Percentiles rank a stretch among this genome's conserved stretches.
These are phyloP conservation scores for Blastomyces silverae DNA, from an alignment of 2,329 filamentous ascomycete species.

Conservation along the genomic window DNA sequence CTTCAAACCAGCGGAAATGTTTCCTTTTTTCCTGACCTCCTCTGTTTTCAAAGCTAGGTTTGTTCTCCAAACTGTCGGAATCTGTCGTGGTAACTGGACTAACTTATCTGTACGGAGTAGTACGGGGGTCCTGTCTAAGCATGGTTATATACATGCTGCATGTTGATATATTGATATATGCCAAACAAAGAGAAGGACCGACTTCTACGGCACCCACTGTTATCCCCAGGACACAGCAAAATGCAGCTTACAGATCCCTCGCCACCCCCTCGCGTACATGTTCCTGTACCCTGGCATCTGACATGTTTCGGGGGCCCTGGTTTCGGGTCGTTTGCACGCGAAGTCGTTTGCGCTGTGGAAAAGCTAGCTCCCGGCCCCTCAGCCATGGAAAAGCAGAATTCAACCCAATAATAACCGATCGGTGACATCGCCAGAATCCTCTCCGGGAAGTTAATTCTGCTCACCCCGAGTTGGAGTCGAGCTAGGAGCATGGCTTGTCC, in stretches of 20 bases:
- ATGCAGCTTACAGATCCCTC: no score
- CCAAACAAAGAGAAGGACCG: no score
- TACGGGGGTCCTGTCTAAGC: no score
- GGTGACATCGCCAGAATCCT: background rate
- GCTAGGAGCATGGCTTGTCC: background rate
- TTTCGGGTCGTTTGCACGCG: background rate
- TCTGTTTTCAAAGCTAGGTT: background rate
- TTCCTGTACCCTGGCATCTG: background rate
- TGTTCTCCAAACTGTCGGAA: no score
- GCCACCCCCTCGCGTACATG: no score
- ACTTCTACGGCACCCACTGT: no score
- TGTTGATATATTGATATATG: no score
- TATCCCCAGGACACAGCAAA: no score
- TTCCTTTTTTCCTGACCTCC: background rate
- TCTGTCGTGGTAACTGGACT: no score
- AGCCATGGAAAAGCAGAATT: background rate
- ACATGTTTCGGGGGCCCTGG: background rate
- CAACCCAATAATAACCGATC: constrained; percentile 4
- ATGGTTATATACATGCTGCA: no score
- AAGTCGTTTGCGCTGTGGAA: background rate
- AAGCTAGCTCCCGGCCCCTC: background rate
- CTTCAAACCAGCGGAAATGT: background rate
- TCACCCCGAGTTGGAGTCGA: background rate
- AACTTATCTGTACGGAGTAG: background rate
- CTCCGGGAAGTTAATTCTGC: background rate